Conservation (phyloP, 768 basidiomycete genomes). For the Xanthoconium purpureum region DNA sequence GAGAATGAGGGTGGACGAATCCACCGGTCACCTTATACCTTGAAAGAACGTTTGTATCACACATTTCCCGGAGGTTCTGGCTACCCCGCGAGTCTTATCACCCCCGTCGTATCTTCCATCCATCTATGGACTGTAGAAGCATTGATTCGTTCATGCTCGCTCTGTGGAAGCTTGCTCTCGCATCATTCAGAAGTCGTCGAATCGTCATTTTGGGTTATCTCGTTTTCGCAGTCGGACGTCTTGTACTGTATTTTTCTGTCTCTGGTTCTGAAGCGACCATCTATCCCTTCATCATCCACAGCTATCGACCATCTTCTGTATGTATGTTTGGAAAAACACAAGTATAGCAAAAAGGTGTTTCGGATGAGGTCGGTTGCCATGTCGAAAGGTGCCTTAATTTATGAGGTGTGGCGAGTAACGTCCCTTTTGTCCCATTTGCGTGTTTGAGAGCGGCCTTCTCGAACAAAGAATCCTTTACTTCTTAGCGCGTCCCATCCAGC, state of each 20-base stretch:
- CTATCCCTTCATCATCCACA: conserved; percentile 15
- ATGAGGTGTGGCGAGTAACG: background rate
- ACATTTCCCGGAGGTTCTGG: conserved; percentile 20
- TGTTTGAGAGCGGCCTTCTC: conserved; percentile 16
- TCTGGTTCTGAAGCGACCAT: conserved; percentile 14
- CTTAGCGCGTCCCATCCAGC: conserved; percentile 10
- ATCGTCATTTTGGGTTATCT: conserved; percentile 34
- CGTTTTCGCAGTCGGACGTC: conserved; percentile 33
- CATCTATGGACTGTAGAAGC: conserved; percentile 29
- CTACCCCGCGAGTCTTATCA: conserved; percentile 22
- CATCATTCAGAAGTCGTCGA: conserved; percentile 30
- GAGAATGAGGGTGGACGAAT: conserved; percentile 69
- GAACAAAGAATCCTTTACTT: conserved; percentile 18
- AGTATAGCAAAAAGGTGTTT: conserved; percentile 3
- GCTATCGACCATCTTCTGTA: conserved; percentile 31
- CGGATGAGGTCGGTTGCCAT: conserved; percentile 25
- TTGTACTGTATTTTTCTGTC: conserved; percentile 34
- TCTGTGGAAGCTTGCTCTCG: conserved; percentile 28
- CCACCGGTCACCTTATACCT: conserved; percentile 51
- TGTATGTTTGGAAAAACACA: conserved; percentile 30
- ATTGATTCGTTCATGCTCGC: conserved; percentile 25
- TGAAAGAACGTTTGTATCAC: conserved; percentile 37
- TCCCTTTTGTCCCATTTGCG: conserved; percentile 9
- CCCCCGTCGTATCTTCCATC: conserved; percentile 25
- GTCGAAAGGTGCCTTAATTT: conserved; percentile 24